These are phyloP conservation scores for Periglandula ipomoeae DNA, from an alignment of 2,329 filamentous ascomycete genomes.

Conservation along the genomic window DNA sequence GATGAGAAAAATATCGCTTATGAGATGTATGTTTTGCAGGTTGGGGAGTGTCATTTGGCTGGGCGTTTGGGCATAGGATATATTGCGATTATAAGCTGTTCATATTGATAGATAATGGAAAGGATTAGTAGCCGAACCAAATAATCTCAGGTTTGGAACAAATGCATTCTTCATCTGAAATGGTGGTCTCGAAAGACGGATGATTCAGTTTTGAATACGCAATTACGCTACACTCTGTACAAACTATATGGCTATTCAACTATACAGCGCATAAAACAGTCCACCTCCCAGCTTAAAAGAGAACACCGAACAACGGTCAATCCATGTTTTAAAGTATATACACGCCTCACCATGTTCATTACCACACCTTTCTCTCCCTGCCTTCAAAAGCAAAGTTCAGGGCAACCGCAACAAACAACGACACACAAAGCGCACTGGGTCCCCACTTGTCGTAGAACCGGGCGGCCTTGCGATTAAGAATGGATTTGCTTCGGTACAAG, in stretches of 20 bases:
- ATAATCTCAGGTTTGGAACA: no score
- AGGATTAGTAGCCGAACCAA: no score
- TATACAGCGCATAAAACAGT: no score
- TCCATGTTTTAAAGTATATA: not conserved
- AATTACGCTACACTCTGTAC: not conserved
- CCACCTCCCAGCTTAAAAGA: not conserved
- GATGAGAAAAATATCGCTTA: not conserved
- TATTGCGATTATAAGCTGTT: no score
- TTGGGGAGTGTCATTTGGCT: no score
- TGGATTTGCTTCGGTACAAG: slow-evolving; percentile 78
- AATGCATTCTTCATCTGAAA: no score
- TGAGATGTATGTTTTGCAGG: not conserved
- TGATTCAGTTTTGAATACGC: no score
- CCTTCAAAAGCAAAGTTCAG: slow-evolving; percentile 76
- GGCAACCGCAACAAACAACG: slow-evolving; percentile 63
- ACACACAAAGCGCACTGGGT: slow-evolving; percentile 64
- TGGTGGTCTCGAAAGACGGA: no score
- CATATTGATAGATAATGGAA: no score
- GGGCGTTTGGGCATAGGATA: not conserved
- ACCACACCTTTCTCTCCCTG: slow-evolving; percentile 50
- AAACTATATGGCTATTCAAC: not conserved
- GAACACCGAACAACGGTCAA: not conserved
- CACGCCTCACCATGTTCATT: slow-evolving; percentile 6
- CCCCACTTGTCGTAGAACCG: slow-evolving; percentile 88
- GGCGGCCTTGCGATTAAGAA: slow-evolving; percentile 73